These are phyloP conservation scores for Thalia dealbata DNA, from an alignment of 176 grass and related monocot species.

Conservation along the genomic window DNA sequence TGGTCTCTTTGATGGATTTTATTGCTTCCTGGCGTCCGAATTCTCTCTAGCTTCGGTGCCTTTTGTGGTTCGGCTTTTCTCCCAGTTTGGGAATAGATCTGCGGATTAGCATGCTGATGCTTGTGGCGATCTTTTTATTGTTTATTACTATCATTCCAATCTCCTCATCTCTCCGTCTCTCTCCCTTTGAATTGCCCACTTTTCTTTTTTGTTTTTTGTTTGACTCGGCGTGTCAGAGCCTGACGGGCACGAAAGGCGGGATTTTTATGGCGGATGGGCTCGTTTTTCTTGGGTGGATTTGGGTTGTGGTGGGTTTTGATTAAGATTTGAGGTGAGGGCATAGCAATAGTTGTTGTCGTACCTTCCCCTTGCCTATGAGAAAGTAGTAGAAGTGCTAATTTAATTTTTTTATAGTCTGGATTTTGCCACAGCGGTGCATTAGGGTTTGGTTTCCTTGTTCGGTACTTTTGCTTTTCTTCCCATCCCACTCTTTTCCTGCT, in stretches of 20 bases:
- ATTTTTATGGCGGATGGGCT: conserved; percentile 8
- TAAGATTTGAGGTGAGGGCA: background rate
- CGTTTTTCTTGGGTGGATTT: conserved; percentile 7
- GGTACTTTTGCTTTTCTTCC: background rate
- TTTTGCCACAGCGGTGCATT: conserved; percentile 9
- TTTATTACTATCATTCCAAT: background rate
- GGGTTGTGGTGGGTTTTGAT: conserved; percentile 3
- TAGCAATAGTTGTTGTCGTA: conserved; percentile 7
- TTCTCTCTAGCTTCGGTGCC: background rate
- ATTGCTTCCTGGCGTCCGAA: conserved; percentile 4
- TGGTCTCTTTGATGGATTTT: background rate
- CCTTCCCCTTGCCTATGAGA: conserved; percentile 5
- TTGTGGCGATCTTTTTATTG: conserved; percentile 1
- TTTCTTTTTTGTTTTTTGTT: conserved; percentile 7
- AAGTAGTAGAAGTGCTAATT: background rate
- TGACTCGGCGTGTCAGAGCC: conserved; percentile 6
- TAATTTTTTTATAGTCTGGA: conserved; percentile 6
- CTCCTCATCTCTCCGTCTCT: background rate
- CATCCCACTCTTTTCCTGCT: background rate
- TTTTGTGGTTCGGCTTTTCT: background rate
- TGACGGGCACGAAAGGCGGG: conserved; percentile 8
- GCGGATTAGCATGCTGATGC: background rate
- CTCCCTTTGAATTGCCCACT: background rate
- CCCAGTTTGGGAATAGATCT: background rate
- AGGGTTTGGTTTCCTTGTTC: conserved; percentile 4